Conservation (phyloP, 345 rosid genomes). For the Barbarea vulgaris region DNA sequence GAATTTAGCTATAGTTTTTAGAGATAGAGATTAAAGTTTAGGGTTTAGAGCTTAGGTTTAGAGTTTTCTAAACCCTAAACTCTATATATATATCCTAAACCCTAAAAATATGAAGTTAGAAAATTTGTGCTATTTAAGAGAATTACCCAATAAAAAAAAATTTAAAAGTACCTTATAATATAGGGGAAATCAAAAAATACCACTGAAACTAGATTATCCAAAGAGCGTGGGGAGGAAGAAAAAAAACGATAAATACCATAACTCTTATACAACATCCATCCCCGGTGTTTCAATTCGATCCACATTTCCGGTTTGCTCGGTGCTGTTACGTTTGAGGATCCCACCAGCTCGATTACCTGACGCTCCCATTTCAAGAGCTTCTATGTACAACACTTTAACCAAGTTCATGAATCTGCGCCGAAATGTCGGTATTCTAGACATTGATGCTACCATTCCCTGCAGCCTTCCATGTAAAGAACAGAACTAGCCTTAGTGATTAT, state of each 20-base stretch:
- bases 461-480: constrained; percentile 44
- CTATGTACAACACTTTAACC: constrained; percentile 59
- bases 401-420: constrained; percentile 65
- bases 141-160: no score
- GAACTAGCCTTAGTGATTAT: neutral
- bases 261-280: constrained; percentile 22
- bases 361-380: constrained; percentile 56
- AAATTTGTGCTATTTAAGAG: no score
- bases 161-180: no score
- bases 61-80: no score
- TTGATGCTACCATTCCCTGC: constrained; percentile 73
- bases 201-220: neutral
- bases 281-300: constrained; percentile 22
- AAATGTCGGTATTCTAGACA: constrained; percentile 75
- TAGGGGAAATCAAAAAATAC: neutral
- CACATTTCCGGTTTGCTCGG: neutral
- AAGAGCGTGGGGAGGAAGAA: neutral
- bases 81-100: no score
- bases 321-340: constrained; percentile 30
- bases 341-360: constrained; percentile 51
- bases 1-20: no score
- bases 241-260: neutral
- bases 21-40: no score
- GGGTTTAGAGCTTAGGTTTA: no score
- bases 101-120: no score